Evolutionary conservation across 495 filamentous ascomycete genomes (phyloP).

Genomic region (Chlorociboria aeruginascens): DNA sequence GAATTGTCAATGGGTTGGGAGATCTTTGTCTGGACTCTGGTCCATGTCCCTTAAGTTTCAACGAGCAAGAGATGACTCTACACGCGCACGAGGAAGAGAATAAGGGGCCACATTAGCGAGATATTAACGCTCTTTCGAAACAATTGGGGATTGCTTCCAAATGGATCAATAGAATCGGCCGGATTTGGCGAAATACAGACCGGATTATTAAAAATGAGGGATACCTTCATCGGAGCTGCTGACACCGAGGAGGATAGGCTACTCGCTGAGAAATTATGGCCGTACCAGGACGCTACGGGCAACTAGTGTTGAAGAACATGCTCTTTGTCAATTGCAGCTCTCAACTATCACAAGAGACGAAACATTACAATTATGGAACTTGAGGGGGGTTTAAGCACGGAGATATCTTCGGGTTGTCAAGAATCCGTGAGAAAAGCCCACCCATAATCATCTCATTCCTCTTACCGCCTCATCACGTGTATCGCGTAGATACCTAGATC

Average conservation of each 20-base stretch:
- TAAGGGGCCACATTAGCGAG: constrained; percentile 1
- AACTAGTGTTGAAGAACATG: constrained; percentile 8
- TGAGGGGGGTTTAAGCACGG: no score
- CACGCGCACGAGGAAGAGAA: constrained; percentile 21
- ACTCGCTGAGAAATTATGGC: constrained; percentile 23
- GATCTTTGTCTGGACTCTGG: constrained; percentile 15
- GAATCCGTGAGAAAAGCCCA: no score
- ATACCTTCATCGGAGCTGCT: constrained; percentile 19
- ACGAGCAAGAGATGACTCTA: constrained; percentile 18
- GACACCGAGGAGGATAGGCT: constrained; percentile 20
- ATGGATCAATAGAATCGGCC: constrained; percentile 8
- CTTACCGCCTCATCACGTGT: no score
- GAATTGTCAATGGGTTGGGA: constrained; percentile 19
- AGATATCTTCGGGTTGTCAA: no score
- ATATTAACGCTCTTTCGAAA: constrained; percentile 11
- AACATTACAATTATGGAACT: no score
- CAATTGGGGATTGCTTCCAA: constrained; percentile 9
- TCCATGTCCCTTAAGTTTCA: constrained; percentile 26
- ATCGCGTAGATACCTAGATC: no score
- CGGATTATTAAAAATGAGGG: constrained; percentile 15
- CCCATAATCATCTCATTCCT: no score
- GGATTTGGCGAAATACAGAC: constrained; percentile 7
- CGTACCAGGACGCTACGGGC: constrained; percentile 23
- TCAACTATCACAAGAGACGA: no score
- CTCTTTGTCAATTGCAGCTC: no score